Conservation (phyloP, 164 flowering plant genomes). For the Vitis labrusca region DNA sequence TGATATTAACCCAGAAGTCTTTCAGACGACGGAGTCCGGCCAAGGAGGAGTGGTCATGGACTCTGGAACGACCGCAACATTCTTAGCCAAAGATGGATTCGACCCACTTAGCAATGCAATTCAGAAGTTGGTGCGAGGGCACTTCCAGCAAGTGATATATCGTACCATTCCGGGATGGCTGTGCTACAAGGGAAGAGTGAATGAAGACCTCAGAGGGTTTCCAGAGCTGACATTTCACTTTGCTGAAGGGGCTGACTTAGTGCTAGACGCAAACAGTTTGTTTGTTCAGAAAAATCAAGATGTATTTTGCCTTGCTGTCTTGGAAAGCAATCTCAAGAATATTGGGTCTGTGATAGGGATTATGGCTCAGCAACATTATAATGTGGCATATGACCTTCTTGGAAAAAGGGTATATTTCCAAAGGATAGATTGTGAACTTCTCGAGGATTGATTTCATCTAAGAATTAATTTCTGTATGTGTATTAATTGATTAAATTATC, state of each 20-base stretch:
- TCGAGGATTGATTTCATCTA: neutral
- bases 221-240: constrained; percentile 15
- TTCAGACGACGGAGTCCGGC: neutral
- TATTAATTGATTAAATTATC: too few relatives aligned
- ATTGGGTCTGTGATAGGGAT: constrained; percentile 1
- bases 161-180: neutral
- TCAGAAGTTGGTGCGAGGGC: neutral
- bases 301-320: constrained; percentile 8
- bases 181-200: constrained; percentile 3
- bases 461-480: too few relatives aligned
- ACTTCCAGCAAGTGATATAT: neutral
- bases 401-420: neutral
- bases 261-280: constrained; percentile 7
- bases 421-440: constrained; percentile 13
- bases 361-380: constrained; percentile 9
- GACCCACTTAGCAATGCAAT: neutral
- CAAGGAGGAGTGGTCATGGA: constrained; percentile 14
- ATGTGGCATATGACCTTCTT: constrained; percentile 6
- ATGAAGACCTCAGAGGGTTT: constrained; percentile 6
- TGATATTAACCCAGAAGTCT: neutral
- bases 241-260: constrained; percentile 12
- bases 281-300: neutral
- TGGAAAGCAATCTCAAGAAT: neutral
- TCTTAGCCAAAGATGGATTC: neutral
- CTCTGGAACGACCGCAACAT: constrained; percentile 2